Base-by-base conservation (phyloP, 1,284 basidiomycete species). In the Puccinia hordei region DNA sequence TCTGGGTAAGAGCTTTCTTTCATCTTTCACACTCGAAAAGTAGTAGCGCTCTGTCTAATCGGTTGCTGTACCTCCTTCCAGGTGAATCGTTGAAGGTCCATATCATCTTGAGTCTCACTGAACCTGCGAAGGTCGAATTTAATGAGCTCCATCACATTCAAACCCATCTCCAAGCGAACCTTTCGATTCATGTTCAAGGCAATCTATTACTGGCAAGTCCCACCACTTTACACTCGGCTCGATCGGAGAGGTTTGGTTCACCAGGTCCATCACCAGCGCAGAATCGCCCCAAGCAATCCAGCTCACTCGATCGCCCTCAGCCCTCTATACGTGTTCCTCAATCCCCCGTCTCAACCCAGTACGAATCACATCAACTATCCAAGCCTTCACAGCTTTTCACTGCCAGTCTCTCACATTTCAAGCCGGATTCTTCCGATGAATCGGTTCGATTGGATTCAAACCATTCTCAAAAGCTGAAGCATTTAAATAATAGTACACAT, bases 31-130 rank as follows among this genome's bases (percentile, higher is more conserved):
- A 49, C 2, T 35, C 30, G 30, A 13, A 33, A 10, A n/a, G 35
- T 35, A 22, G 4, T 9, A 30, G 8, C 19, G 30, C 35, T 17
- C 5, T 5, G 19, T 5, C 35, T 35, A 63, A 63, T 41, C 61
- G 27, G 9, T 35, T 4, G 57, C 22, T 59, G 19, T 57, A n/a
- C 30, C 41, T 46, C 8, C 22, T 41, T 19, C 19, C 65, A 68
- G 65, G 65, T 46, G 65, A 68, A 68, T 27, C 35, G 41, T 68
- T 68, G 41, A 41, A 46, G 65, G 65, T 68, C 41, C 38, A 68
- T 27, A 46, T 68, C 38, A n/a, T 68, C 38, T 46, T 68, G 38
- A 68, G 38, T 27, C 65, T 68, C 38, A 68, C 38, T 22, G 38
- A 41, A 68, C 65, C 65, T 41, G 38, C 65, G 30, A 41, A 41